phyloP scores from a whole-genome alignment of 768 basidiomycete genomes.

The Gloeophyllum trabeum region DNA sequence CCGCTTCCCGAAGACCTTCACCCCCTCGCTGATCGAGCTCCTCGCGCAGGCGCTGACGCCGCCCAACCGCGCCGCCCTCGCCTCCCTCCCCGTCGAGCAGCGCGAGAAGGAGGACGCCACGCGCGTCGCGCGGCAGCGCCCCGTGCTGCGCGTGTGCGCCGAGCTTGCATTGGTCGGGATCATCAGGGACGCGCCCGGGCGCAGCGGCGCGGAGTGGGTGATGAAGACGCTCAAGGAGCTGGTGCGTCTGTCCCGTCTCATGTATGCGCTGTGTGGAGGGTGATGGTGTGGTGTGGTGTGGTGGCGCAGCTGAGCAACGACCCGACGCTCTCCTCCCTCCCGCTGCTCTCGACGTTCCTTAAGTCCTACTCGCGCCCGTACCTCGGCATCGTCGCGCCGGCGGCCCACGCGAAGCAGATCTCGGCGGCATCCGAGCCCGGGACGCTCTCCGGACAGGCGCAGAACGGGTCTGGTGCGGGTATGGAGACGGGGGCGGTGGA shows the following conservation, averaged over 20 bases:
- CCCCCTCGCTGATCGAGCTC: constrained; percentile 52
- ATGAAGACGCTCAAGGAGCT: constrained; percentile 80
- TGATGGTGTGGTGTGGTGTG: neutral
- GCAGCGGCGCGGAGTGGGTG: constrained; percentile 81
- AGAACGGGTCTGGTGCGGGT: constrained; percentile 16
- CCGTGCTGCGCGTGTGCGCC: constrained; percentile 75
- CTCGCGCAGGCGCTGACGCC: constrained; percentile 48
- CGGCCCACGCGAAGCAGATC: constrained; percentile 44
- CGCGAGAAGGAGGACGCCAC: constrained; percentile 86
- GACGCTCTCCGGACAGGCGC: constrained; percentile 30
- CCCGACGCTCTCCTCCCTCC: constrained; percentile 76
- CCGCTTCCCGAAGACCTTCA: constrained; percentile 74
- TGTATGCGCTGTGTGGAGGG: constrained; percentile 10
- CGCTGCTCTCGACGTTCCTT: constrained; percentile 83
- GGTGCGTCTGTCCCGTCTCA: constrained; percentile 31
- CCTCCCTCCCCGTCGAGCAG: constrained; percentile 59
- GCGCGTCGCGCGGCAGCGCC: constrained; percentile 73
- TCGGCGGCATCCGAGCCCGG: constrained; percentile 42
- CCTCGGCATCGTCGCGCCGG: constrained; percentile 58
- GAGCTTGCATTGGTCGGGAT: constrained; percentile 86
- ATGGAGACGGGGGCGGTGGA: constrained; percentile 19
- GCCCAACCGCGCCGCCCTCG: constrained; percentile 43
- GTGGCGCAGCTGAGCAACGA: constrained; percentile 70
- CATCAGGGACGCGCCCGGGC: constrained; percentile 57
- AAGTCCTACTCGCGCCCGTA: constrained; percentile 87